Evolutionary conservation across 2,329 filamentous ascomycete genomes (phyloP).

Genomic region (Verticillium zaregamsianum): DNA sequence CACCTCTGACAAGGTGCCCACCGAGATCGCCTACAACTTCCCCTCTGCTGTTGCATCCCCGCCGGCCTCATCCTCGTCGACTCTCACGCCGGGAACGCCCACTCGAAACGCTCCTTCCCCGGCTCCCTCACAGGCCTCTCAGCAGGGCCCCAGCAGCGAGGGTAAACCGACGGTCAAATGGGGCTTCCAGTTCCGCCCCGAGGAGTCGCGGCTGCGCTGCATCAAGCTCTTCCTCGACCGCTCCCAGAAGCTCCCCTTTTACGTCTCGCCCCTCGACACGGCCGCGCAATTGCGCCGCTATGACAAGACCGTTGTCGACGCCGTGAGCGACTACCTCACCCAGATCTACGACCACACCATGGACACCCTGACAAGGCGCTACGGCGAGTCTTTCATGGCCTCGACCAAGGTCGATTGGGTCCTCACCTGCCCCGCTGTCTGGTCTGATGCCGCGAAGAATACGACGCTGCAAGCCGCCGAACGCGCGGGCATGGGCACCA

Average conservation of each 20-base stretch:
- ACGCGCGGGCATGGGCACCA: conserved; percentile 70
- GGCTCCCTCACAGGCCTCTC: not conserved
- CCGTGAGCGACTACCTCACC: conserved; percentile 74
- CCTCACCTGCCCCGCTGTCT: conserved; percentile 77
- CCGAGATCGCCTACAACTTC: conserved; percentile 61
- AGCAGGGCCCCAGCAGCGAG: conserved; percentile 24
- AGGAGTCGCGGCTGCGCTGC: conserved; percentile 71
- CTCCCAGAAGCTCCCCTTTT: conserved; percentile 75
- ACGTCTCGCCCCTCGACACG: conserved; percentile 73
- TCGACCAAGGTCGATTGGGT: conserved; percentile 75
- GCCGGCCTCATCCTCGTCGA: conserved; percentile 14
- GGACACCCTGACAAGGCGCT: conserved; percentile 68
- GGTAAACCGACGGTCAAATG: conserved; percentile 58
- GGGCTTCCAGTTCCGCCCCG: conserved; percentile 79
- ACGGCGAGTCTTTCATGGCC: conserved; percentile 75
- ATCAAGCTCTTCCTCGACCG: conserved; percentile 83
- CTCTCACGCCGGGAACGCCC: not conserved
- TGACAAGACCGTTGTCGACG: conserved; percentile 74
- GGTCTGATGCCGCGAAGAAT: conserved; percentile 83
- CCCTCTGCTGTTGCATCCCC: conserved; percentile 16
- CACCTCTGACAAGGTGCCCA: conserved; percentile 84
- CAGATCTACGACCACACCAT: conserved; percentile 75
- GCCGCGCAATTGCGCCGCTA: conserved; percentile 70
- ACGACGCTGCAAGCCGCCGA: conserved; percentile 75
- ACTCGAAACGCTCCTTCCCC: conserved; percentile 9